phyloP scores from a whole-genome alignment of 768 basidiomycete species.

The Mycena vitilis region DNA sequence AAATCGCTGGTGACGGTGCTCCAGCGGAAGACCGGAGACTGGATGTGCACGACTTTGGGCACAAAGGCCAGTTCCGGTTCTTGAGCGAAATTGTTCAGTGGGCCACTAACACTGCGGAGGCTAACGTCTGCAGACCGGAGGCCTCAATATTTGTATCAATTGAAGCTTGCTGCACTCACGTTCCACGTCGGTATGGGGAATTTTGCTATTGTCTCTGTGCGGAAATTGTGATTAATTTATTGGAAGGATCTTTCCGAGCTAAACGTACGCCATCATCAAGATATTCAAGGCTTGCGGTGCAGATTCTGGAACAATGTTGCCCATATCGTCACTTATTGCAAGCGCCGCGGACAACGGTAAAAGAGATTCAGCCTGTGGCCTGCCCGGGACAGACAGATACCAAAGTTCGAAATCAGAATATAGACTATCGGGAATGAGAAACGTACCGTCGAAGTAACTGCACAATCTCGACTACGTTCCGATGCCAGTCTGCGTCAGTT shows the following conservation, averaged over 20 bases:
- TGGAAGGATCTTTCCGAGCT: too few species aligned
- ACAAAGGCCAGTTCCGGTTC: background rate
- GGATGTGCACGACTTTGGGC: background rate
- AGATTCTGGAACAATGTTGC: background rate
- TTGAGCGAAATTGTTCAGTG: background rate
- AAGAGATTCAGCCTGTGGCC: background rate
- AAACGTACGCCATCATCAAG: background rate
- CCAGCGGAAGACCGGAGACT: background rate
- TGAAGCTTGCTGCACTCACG: background rate
- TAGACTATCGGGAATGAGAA: too few species aligned
- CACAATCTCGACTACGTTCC: background rate
- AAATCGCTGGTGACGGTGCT: background rate
- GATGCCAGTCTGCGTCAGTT: background rate
- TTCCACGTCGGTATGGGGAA: background rate
- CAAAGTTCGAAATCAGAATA: too few species aligned
- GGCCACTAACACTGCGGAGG: background rate
- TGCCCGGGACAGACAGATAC: background rate
- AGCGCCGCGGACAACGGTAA: background rate
- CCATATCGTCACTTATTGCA: background rate
- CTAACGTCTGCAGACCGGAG: background rate
- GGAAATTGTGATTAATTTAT: background rate
- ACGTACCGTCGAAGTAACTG: background rate
- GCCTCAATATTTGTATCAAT: too few species aligned
- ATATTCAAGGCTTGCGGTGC: background rate
- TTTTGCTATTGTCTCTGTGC: background rate